phyloP scores from a whole-genome alignment of 352 stramenopile genomes.

The Salisapilia sapeloensis region DNA sequence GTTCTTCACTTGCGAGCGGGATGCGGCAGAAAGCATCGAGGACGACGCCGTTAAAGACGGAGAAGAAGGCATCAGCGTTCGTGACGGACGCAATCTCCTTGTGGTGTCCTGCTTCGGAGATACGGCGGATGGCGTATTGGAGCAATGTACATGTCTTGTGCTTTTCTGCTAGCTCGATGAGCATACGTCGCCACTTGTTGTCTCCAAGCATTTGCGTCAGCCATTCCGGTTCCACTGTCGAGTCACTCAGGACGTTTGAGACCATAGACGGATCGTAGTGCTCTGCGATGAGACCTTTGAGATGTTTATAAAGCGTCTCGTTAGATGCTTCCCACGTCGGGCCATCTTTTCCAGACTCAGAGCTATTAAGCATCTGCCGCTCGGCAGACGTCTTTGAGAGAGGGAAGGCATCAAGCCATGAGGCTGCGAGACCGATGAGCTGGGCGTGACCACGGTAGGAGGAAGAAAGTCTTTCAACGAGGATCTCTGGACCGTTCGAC shows the following conservation, averaged over 20 bases:
- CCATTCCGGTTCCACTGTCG: constrained; percentile 55
- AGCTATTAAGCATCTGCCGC: too few species aligned
- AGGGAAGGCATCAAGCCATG: constrained; percentile 55
- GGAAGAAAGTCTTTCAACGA: constrained; percentile 73
- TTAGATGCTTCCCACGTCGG: constrained; percentile 54
- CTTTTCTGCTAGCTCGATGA: constrained; percentile 72
- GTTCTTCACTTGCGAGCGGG: constrained; percentile 63
- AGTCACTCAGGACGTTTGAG: constrained; percentile 73
- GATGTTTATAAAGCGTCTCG: constrained; percentile 57
- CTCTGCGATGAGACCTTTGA: constrained; percentile 61
- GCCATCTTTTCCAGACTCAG: constrained; percentile 48
- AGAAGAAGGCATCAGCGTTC: constrained; percentile 72
- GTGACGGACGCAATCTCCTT: constrained; percentile 79
- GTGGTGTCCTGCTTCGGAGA: constrained; percentile 73
- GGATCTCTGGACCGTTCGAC: constrained; percentile 64
- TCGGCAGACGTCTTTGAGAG: constrained; percentile 39
- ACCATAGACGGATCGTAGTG: constrained; percentile 78
- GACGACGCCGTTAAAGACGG: constrained; percentile 69
- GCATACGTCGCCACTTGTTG: constrained; percentile 67
- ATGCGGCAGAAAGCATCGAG: constrained; percentile 66
- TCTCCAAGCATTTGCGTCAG: constrained; percentile 70
- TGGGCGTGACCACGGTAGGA: constrained; percentile 76
- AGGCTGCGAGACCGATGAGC: constrained; percentile 74
- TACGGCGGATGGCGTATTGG: constrained; percentile 73
- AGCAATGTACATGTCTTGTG: constrained; percentile 76